Conservation (phyloP, 2,329 filamentous ascomycete species). For the Berkeleyomyces rouxiae region DNA sequence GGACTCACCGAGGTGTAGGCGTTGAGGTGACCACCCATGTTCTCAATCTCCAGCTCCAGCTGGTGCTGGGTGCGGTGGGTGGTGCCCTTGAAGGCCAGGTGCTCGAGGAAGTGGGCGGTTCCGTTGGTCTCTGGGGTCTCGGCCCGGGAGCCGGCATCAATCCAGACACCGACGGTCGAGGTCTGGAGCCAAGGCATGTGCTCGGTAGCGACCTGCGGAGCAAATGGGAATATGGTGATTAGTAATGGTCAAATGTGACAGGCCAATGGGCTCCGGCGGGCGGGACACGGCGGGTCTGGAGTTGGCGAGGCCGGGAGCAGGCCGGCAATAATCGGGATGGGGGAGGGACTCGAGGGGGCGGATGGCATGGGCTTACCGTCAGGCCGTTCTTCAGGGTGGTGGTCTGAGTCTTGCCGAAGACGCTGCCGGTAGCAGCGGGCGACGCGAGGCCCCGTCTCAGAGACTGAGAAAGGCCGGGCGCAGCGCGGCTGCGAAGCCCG, state of each 20-base stretch:
- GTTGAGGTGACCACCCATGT: constrained; percentile 98
- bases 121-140: constrained; percentile 98
- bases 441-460: constrained; percentile 81
- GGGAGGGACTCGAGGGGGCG: constrained; percentile 2
- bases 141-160: constrained; percentile 93
- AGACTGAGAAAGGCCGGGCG: constrained; percentile 60
- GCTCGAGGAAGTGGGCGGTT: constrained; percentile 98
- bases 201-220: constrained; percentile 75
- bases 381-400: constrained; percentile 95
- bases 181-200: constrained; percentile 97
- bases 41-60: constrained; percentile 98
- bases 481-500: constrained; percentile 74
- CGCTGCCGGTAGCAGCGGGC: constrained; percentile 41
- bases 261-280: not conserved
- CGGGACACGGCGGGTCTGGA: not conserved
- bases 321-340: no score
- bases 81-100: constrained; percentile 99
- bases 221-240: not conserved
- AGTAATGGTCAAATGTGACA: not conserved
- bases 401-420: constrained; percentile 73
- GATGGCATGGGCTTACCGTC: constrained; percentile 45
- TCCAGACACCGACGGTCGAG: constrained; percentile 96
- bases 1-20: constrained; percentile 90
- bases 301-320: not conserved
- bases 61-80: constrained; percentile 89